Percentiles rank a stretch among this genome's conserved stretches.
These are phyloP conservation scores for Pichia thaimueangensis DNA, from an alignment of 805 yeast genomes.

Conservation along the genomic window DNA sequence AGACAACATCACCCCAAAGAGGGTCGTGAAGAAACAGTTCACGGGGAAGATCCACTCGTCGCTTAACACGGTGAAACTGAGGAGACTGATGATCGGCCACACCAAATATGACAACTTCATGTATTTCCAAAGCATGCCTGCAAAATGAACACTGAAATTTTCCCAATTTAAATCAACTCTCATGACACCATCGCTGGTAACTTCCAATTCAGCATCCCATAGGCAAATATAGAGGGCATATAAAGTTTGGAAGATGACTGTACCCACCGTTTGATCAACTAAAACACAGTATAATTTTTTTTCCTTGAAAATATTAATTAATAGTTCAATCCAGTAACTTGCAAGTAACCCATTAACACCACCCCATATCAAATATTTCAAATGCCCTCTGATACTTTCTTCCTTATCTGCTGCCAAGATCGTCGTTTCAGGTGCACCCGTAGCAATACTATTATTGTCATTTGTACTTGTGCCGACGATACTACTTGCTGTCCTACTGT, in stretches of 20 bases:
- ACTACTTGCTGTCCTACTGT: not conserved
- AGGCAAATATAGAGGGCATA: constrained; percentile 43
- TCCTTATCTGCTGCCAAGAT: not conserved
- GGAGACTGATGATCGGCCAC: constrained; percentile 54
- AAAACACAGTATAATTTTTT: constrained; percentile 35
- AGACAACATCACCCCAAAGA: constrained; percentile 44
- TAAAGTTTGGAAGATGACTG: constrained; percentile 46
- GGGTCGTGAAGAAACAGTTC: constrained; percentile 48
- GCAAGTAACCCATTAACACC: constrained; percentile 50
- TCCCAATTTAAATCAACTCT: constrained; percentile 7
- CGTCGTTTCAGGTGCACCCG: too few species aligned
- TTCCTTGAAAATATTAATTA: constrained; percentile 32
- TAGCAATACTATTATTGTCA: too few species aligned
- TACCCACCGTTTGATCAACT: constrained; percentile 50
- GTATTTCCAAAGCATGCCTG: constrained; percentile 37
- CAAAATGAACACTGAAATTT: constrained; percentile 1
- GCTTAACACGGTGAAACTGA: constrained; percentile 44
- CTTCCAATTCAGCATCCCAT: constrained; percentile 45
- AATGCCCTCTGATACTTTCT: constrained; percentile 21
- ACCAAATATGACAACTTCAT: constrained; percentile 46
- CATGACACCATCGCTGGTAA: not conserved
- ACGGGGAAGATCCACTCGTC: constrained; percentile 48
- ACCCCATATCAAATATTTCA: constrained; percentile 57
- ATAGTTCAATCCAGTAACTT: constrained; percentile 45
- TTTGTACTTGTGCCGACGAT: not conserved